Evolutionary conservation across 192 early-diverging fungal species (phyloP), one percentile per base, ranked within the genome.

Genomic region (Rhizophagus clarus): DNA sequence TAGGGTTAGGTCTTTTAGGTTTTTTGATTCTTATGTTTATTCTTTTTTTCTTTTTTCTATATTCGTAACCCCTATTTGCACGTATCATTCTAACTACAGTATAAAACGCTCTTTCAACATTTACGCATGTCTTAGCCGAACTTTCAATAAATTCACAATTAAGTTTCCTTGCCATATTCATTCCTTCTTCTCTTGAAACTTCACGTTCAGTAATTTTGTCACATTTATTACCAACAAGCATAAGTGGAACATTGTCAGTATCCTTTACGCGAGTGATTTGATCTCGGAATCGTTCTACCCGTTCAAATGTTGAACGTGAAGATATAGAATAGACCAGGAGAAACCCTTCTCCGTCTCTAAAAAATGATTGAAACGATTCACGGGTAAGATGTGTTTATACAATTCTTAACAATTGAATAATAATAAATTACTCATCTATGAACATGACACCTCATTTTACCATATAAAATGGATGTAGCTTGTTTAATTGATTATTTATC

Each of bases 161-260:
- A 31, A 97, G 82, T 63, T 87, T 76, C 74, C 88, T 86, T 8
- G 97, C 95, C 89, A 97, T 89, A 22, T 88, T 85, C 78, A 87
- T 82, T 11, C 96, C 97, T 81, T 97, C 94, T 80, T 95, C 94
- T 78, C 90, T 87, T 29, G 92, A 92, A 3, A 98, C 95, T 81
- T 96, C 95, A 42, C 95, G 89, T 81, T 96, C 94, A 24, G 90
- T 90, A 26, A 90, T 84, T 79, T 88, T 91, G 85, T 97, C 95
- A 87, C 95, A 96, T 82, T 98, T 98, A 89, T 97, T 98, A 75
- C 96, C 96, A 22, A 98, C 94, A 40, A 98, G 85, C 85, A 98
- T 94, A 84, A 97, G 85, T 29, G 95, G 94, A 45, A 97, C 90
- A 67, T 89, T 88, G 61, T 96, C 93, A 69, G 92, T 87, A 80